These are phyloP conservation scores for Huiozyma sinensis DNA, from an alignment of 805 yeast genomes.

Conservation along the genomic window DNA sequence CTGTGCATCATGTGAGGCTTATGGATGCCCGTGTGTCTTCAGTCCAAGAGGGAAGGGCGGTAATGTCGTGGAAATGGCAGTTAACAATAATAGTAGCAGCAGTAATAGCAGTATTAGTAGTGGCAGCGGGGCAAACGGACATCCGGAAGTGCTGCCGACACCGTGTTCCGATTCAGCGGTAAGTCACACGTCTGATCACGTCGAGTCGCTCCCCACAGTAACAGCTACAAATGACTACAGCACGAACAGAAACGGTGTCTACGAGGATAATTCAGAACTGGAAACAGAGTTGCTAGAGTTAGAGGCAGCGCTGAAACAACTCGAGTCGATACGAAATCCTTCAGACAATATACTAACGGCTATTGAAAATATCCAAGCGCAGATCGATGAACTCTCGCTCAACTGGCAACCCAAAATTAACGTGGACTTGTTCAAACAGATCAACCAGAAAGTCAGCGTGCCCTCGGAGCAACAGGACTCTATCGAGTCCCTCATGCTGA, in stretches of 20 bases:
- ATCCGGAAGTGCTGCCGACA: too few species aligned
- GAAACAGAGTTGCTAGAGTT: slow-evolving; percentile 1
- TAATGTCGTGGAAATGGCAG: neutral
- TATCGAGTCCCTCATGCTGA: slow-evolving; percentile 21
- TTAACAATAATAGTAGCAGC: too few species aligned
- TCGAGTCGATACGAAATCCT: neutral
- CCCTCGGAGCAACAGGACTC: slow-evolving; percentile 9
- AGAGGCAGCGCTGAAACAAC: neutral
- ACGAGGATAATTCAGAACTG: neutral
- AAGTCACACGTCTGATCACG: neutral
- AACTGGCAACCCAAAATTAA: slow-evolving; percentile 18
- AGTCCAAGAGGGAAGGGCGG: neutral
- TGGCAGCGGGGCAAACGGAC: too few species aligned
- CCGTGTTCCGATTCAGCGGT: neutral
- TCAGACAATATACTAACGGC: slow-evolving; percentile 6
- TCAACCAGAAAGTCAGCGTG: neutral
- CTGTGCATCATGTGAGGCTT: slow-evolving; percentile 24
- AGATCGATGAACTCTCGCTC: slow-evolving; percentile 8
- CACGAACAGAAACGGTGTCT: neutral
- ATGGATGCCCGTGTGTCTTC: slow-evolving; percentile 23
- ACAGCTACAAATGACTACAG: neutral
- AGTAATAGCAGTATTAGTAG: too few species aligned
- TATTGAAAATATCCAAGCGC: slow-evolving; percentile 10
- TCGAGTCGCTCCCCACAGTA: too few species aligned
- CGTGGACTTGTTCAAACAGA: slow-evolving; percentile 2